Conservation (phyloP, 2,329 filamentous ascomycete species). For the Penicillium sp. region DNA sequence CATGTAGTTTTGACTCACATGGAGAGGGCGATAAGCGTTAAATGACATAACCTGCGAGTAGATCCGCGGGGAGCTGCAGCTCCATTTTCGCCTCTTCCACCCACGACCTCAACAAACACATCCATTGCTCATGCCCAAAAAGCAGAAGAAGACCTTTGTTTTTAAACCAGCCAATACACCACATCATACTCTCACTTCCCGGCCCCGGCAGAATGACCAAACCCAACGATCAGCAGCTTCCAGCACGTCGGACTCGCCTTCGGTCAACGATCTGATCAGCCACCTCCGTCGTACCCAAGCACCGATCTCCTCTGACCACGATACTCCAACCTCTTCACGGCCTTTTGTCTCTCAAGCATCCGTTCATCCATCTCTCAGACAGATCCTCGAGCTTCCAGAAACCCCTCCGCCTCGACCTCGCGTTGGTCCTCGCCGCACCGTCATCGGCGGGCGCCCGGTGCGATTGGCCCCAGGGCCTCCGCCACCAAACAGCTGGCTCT, state of each 20-base stretch:
- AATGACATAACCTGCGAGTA: background rate
- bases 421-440: constrained; percentile 31
- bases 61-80: constrained; percentile 3
- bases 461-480: constrained; percentile 48
- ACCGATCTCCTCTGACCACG: constrained; percentile 23
- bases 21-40: constrained; percentile 3
- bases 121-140: constrained; percentile 48
- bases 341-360: constrained; percentile 35
- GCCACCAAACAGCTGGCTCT: constrained; percentile 49
- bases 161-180: constrained; percentile 44
- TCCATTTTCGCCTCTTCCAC: background rate
- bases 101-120: background rate
- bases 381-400: constrained; percentile 47
- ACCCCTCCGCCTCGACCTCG: constrained; percentile 46
- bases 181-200: constrained; percentile 43
- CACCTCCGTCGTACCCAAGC: constrained; percentile 49
- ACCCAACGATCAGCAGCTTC: constrained; percentile 24
- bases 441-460: constrained; percentile 35
- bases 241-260: constrained; percentile 27
- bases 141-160: constrained; percentile 41
- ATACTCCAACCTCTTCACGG: constrained; percentile 12
- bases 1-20: background rate
- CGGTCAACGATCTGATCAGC: constrained; percentile 51
- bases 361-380: constrained; percentile 48
- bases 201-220: constrained; percentile 31